These are phyloP conservation scores for Pseudonitzschia pungens DNA, from an alignment of 108 stramenopile species.

Conservation along the genomic window DNA sequence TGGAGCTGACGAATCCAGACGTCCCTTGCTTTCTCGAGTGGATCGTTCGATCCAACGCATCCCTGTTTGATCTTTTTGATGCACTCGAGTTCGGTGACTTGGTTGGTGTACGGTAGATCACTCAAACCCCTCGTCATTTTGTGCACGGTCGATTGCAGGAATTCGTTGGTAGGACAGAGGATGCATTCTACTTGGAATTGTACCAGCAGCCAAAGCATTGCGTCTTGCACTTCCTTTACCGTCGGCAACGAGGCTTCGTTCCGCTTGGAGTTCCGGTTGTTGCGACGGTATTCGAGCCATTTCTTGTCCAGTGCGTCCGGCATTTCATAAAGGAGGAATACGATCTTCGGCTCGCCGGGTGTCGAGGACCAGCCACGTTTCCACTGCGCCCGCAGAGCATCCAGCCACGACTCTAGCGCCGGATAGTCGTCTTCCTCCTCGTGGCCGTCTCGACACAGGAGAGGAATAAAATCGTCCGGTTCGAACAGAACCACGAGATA, in stretches of 20 bases:
- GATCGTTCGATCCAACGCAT: conserved; percentile 11
- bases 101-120: conserved; percentile 40
- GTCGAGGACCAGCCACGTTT: conserved; percentile 28
- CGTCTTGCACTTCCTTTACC: conserved; percentile 49
- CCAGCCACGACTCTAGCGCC: conserved; percentile 32
- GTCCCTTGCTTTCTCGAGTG: conserved; percentile 31
- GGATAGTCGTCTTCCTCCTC: conserved; percentile 61
- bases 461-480: conserved; percentile 39
- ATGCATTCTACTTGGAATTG: conserved; percentile 58
- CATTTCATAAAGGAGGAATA: conserved; percentile 39
- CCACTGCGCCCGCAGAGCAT: conserved; percentile 31
- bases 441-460: conserved; percentile 35
- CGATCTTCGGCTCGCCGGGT: conserved; percentile 28
- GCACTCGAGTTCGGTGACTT: conserved; percentile 60
- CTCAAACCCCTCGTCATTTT: conserved; percentile 43
- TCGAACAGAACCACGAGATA: conserved; percentile 42
- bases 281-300: conserved; percentile 34
- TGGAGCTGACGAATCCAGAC: conserved; percentile 62
- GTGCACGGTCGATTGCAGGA: conserved; percentile 24
- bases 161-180: conserved; percentile 32
- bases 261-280: neutral
- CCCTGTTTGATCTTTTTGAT: conserved; percentile 45
- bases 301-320: conserved; percentile 35
- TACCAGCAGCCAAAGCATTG: conserved; percentile 52
- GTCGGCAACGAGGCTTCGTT: conserved; percentile 29